phyloP scores from a whole-genome alignment of 2,329 filamentous ascomycete species.

The Emmonsiellopsis sp. region DNA sequence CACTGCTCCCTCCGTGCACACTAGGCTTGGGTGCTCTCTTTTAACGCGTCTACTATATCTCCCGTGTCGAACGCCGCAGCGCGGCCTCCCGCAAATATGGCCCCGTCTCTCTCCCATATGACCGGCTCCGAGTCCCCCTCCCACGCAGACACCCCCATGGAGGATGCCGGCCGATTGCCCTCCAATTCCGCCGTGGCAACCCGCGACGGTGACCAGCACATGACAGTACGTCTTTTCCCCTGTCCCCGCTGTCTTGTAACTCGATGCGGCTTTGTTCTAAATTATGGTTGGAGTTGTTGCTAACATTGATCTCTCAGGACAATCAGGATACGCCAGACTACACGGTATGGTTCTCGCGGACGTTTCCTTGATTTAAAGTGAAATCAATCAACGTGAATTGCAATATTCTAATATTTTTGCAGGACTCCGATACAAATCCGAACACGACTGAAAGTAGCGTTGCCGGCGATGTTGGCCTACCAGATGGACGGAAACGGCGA shows the following conservation, averaged over 20 bases:
- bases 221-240: conserved; percentile 26
- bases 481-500: conserved; percentile 75
- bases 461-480: conserved; percentile 57
- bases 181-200: conserved; percentile 29
- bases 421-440: conserved; percentile 58
- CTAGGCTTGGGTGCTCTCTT: neutral
- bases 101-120: conserved; percentile 25
- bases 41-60: conserved; percentile 2
- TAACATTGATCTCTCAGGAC: conserved; percentile 24
- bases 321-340: conserved; percentile 55
- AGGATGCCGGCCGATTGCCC: conserved; percentile 31
- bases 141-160: conserved; percentile 40
- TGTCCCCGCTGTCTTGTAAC: conserved; percentile 2
- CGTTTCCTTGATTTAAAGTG: neutral
- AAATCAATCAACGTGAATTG: neutral
- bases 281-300: conserved; percentile 1
- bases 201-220: conserved; percentile 26
- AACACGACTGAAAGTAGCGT: conserved; percentile 75
- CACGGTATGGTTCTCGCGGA: conserved; percentile 35
- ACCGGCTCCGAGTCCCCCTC: conserved; percentile 33
- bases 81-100: conserved; percentile 24
- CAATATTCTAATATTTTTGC: conserved; percentile 1
- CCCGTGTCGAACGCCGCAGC: neutral
- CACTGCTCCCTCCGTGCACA: neutral
- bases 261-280: neutral